A percentile compares a stretch with the other conserved stretches of the same genome.
Evolutionary conservation across 306 rosid genomes (phyloP).

Genomic region (Sphenostylis stenocarpa): DNA sequence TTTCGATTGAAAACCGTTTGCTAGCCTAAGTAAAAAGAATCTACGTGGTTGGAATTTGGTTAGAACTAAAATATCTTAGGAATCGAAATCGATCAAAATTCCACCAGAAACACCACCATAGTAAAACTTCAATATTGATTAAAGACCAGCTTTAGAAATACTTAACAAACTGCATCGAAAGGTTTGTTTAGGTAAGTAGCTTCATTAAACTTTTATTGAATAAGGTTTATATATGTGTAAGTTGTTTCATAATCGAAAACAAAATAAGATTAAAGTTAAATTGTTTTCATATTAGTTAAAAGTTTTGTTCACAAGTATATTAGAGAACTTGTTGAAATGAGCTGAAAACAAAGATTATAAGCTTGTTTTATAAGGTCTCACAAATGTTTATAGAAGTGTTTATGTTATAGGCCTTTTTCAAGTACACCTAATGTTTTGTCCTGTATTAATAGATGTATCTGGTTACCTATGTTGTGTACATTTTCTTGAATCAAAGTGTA

Average conservation of each 20-base stretch:
- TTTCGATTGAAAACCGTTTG: no score
- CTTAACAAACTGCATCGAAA: not conserved
- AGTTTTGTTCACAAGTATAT: no score
- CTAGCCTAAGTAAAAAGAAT: no score
- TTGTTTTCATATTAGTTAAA: not conserved
- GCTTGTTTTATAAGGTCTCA: not conserved
- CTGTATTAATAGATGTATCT: not conserved
- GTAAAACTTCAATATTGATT: not conserved
- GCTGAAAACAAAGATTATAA: no score
- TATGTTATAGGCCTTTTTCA: no score
- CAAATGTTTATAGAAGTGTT: not conserved
- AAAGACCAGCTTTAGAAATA: not conserved
- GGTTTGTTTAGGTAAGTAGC: not conserved
- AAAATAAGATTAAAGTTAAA: not conserved
- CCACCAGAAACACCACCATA: no score
- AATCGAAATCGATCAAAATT: no score
- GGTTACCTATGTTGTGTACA: conserved; percentile 26
- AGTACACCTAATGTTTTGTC: not conserved
- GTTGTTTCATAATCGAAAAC: not conserved
- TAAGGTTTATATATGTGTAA: no score
- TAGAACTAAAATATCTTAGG: no score
- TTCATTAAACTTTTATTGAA: no score
- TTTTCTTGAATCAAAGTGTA: conserved; percentile 55
- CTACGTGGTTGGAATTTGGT: no score
- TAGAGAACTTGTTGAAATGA: not conserved